Evolutionary conservation across 2,329 filamentous ascomycete species (phyloP).

Genomic region (Ophiocordyceps unilateralis): DNA sequence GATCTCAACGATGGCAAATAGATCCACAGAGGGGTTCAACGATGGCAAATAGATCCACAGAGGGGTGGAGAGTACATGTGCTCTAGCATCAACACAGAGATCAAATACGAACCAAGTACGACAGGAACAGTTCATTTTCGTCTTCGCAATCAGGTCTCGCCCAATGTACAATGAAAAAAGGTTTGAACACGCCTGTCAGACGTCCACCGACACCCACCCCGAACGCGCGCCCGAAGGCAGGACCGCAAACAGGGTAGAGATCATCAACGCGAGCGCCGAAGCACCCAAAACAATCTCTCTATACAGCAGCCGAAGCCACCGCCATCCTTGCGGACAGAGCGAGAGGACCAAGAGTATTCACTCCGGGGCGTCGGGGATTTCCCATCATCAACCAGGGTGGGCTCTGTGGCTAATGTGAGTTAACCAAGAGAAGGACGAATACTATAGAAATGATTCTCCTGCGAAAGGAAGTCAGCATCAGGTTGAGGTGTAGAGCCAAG

Average conservation of each 20-base stretch:
- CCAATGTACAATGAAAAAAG: slow-evolving; percentile 38
- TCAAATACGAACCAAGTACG: too few species aligned
- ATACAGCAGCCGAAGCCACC: slow-evolving; percentile 39
- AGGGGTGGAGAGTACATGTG: too few species aligned
- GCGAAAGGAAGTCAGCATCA: slow-evolving; percentile 3
- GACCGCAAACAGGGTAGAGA: slow-evolving; percentile 61
- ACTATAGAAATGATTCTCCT: slow-evolving; percentile 97
- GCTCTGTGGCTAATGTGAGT: slow-evolving; percentile 80
- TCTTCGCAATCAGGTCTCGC: slow-evolving; percentile 31
- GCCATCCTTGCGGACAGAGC: slow-evolving; percentile 45
- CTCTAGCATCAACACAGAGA: too few species aligned
- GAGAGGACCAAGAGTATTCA: slow-evolving; percentile 52
- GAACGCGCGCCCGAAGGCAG: slow-evolving; percentile 58
- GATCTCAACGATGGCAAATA: too few species aligned
- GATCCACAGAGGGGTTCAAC: too few species aligned
- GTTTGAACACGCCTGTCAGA: slow-evolving; percentile 58
- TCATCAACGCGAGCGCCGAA: slow-evolving; percentile 45
- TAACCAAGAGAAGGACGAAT: slow-evolving; percentile 83
- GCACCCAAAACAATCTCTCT: slow-evolving; percentile 44
- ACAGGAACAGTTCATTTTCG: too few species aligned
- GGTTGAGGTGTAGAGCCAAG: neutral
- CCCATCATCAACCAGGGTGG: slow-evolving; percentile 85
- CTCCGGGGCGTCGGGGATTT: slow-evolving; percentile 82
- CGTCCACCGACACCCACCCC: slow-evolving; percentile 75
- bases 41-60: too few species aligned